These are phyloP conservation scores for Suhomyces faveliae DNA, from an alignment of 805 yeast species.

Conservation along the genomic window DNA sequence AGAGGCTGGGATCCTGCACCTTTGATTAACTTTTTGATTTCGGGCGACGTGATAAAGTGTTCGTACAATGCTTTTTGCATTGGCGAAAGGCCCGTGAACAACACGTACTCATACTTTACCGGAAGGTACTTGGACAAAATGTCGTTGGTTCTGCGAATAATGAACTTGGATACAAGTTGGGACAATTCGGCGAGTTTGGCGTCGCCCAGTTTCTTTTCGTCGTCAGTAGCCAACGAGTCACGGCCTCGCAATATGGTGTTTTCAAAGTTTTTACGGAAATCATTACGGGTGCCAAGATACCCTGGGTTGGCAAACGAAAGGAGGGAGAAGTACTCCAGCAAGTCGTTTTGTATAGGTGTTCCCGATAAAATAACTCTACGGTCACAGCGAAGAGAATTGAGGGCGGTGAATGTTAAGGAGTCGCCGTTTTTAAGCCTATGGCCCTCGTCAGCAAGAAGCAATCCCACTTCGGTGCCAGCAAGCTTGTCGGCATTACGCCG, in stretches of 20 bases:
- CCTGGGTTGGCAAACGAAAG: slow-evolving; percentile 95
- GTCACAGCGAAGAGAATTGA: slow-evolving; percentile 78
- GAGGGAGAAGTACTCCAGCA: slow-evolving; percentile 89
- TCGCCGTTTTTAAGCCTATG: slow-evolving; percentile 66
- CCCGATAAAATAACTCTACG: slow-evolving; percentile 93
- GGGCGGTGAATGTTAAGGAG: slow-evolving; percentile 83
- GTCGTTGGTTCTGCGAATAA: slow-evolving; percentile 93
- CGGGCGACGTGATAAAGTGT: slow-evolving; percentile 77
- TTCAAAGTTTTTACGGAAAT: slow-evolving; percentile 85
- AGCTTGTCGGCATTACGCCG: slow-evolving; percentile 79
- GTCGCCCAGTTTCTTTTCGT: slow-evolving; percentile 70
- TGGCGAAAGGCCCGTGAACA: slow-evolving; percentile 82
- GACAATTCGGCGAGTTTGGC: slow-evolving; percentile 67
- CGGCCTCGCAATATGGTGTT: slow-evolving; percentile 77
- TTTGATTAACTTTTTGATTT: slow-evolving; percentile 60
- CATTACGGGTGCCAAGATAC: slow-evolving; percentile 75
- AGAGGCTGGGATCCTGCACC: slow-evolving; percentile 80
- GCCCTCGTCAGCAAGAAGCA: slow-evolving; percentile 62
- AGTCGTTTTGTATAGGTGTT: slow-evolving; percentile 94
- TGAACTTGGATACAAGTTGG: slow-evolving; percentile 77
- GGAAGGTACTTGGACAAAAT: slow-evolving; percentile 91
- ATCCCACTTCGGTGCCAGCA: slow-evolving; percentile 76
- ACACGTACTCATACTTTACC: slow-evolving; percentile 93
- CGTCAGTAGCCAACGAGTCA: slow-evolving; percentile 84
- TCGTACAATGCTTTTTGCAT: slow-evolving; percentile 71